Conservation (phyloP, 768 basidiomycete genomes). For the Neoboletus magnificus region DNA sequence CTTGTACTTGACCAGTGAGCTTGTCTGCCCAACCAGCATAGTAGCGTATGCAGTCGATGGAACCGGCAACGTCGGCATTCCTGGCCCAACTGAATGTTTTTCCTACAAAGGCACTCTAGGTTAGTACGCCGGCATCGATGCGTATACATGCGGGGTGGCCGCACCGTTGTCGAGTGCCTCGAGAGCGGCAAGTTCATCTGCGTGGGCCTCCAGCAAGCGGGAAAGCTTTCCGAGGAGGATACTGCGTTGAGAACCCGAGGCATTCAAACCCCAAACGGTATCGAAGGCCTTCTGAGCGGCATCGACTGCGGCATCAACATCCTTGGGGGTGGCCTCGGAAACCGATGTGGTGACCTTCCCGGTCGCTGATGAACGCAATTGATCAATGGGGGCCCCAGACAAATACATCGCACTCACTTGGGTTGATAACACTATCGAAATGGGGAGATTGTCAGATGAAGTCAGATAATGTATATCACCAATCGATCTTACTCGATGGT, state of each 20-base stretch:
- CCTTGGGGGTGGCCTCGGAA: slow-evolving; percentile 55
- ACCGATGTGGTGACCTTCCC: slow-evolving; percentile 61
- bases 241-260: slow-evolving; percentile 50
- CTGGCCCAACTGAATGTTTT: slow-evolving; percentile 53
- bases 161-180: slow-evolving; percentile 69
- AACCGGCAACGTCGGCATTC: slow-evolving; percentile 42
- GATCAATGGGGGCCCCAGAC: neutral
- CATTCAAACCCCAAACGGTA: slow-evolving; percentile 65
- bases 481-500: slow-evolving; percentile 63
- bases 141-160: neutral
- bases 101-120: slow-evolving; percentile 31
- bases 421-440: slow-evolving; percentile 53
- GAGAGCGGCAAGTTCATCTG: slow-evolving; percentile 65
- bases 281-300: slow-evolving; percentile 62
- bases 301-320: slow-evolving; percentile 74
- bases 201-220: slow-evolving; percentile 56
- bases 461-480: neutral
- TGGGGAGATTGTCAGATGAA: neutral
- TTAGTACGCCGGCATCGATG: neutral
- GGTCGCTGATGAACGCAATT: slow-evolving; percentile 40
- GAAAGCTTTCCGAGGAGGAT: slow-evolving; percentile 61
- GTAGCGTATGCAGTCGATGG: slow-evolving; percentile 53
- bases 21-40: slow-evolving; percentile 94
- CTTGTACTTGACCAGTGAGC: slow-evolving; percentile 70
- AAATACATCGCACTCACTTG: slow-evolving; percentile 32